Conservation (phyloP, 2,329 filamentous ascomycete species). For the Claviceps spartinae region DNA sequence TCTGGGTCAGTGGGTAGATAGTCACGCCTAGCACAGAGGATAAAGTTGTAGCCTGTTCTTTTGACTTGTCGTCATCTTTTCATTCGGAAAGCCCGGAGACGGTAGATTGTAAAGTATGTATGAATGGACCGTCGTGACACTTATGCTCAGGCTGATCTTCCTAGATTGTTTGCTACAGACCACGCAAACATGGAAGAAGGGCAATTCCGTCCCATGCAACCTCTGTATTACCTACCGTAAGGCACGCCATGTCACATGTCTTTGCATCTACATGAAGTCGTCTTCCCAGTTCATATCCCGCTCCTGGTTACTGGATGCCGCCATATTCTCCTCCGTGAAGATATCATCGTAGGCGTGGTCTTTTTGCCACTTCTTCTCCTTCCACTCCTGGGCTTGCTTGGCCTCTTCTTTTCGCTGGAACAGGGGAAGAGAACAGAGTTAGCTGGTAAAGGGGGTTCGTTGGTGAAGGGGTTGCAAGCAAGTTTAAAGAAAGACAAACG, state of each 20-base stretch:
- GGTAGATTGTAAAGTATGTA: too few species aligned
- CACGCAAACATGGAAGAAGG: too few species aligned
- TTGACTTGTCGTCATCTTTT: too few species aligned
- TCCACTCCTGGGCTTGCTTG: slow-evolving; percentile 60
- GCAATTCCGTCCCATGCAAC: too few species aligned
- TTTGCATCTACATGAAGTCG: slow-evolving; percentile 66
- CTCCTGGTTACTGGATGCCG: slow-evolving; percentile 71
- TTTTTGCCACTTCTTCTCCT: slow-evolving; percentile 85
- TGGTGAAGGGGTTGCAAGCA: not conserved
- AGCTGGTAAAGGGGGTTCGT: not conserved
- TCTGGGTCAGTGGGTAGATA: slow-evolving; percentile 14
- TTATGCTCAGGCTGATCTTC: too few species aligned
- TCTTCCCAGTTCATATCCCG: slow-evolving; percentile 66
- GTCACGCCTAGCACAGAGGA: not conserved
- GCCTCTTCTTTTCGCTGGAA: slow-evolving; percentile 66
- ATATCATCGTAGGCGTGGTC: slow-evolving; percentile 97
- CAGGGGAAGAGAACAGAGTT: not conserved
- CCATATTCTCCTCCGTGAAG: slow-evolving; percentile 71
- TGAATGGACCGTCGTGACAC: too few species aligned
- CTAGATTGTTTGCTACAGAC: too few species aligned
- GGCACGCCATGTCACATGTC: too few species aligned
- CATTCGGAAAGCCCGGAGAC: too few species aligned
- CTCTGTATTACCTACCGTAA: too few species aligned
- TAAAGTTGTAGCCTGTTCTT: too few species aligned
- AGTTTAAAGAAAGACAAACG: not conserved